Evolutionary conservation across 805 yeast genomes (phyloP).

Genomic region (Cyberlindnera veronae): DNA sequence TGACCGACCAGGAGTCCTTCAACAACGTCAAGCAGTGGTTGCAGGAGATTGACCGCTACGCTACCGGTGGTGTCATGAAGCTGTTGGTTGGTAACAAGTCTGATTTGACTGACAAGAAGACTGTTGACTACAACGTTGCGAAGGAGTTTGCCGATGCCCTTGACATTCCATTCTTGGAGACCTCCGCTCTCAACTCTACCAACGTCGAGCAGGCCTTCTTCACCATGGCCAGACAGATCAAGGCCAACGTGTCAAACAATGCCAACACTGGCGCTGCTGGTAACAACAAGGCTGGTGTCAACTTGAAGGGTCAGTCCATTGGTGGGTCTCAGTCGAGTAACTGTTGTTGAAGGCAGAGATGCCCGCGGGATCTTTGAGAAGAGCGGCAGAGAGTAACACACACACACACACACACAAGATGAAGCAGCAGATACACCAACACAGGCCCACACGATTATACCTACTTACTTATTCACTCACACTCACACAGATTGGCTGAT

Average conservation of each 20-base stretch:
- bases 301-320: constrained; percentile 66
- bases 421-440: too few relatives aligned
- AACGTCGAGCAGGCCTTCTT: constrained; percentile 98
- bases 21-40: constrained; percentile 97
- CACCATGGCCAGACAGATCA: constrained; percentile 98
- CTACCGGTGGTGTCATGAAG: constrained; percentile 96
- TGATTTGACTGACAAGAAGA: constrained; percentile 88
- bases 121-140: constrained; percentile 93
- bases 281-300: constrained; percentile 60
- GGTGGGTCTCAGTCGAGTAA: constrained; percentile 27
- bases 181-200: constrained; percentile 91
- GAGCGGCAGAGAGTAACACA: background rate
- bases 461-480: too few relatives aligned
- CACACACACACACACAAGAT: too few relatives aligned
- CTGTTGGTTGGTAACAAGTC: constrained; percentile 95
- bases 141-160: constrained; percentile 96
- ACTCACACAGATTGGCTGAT: too few relatives aligned
- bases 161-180: constrained; percentile 93
- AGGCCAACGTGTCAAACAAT: constrained; percentile 81
- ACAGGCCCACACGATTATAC: too few relatives aligned
- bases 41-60: constrained; percentile 97
- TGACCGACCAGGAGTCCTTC: constrained; percentile 94
- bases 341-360: constrained; percentile 14
- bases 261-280: constrained; percentile 34
- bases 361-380: too few relatives aligned